A percentile compares a stretch with the other conserved stretches of the same genome.
Evolutionary conservation across 192 early-diverging fungal species (phyloP).

Genomic region (Glomus cerebriforme): DNA sequence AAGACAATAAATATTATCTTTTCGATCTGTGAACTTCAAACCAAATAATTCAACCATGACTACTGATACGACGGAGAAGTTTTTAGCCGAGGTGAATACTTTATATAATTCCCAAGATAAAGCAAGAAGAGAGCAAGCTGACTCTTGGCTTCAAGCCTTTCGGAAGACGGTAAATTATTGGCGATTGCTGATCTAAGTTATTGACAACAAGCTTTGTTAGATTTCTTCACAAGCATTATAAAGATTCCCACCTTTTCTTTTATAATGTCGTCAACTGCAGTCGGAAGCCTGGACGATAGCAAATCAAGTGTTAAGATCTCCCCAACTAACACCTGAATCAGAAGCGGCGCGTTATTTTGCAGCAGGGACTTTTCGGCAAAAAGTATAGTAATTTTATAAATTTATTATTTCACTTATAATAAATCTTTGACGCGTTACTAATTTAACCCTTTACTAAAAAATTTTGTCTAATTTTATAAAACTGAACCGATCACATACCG

Average conservation of each 20-base stretch:
- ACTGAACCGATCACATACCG: neutral
- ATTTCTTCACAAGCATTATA: conserved; percentile 4
- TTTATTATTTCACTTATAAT: neutral
- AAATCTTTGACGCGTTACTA: neutral
- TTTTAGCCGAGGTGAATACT: conserved; percentile 37
- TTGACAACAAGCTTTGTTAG: neutral
- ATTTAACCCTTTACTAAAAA: neutral
- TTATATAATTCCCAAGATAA: conserved; percentile 45
- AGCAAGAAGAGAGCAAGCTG: conserved; percentile 55
- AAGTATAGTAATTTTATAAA: conserved; percentile 47
- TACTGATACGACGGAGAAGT: conserved; percentile 11
- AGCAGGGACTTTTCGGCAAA: conserved; percentile 88
- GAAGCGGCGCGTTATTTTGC: conserved; percentile 73
- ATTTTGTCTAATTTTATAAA: too few relatives aligned
- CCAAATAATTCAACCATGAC: neutral
- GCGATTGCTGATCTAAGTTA: conserved; percentile 3
- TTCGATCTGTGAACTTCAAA: neutral
- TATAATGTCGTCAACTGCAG: conserved; percentile 42
- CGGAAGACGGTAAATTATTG: conserved; percentile 75
- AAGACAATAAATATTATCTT: neutral
- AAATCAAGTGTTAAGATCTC: conserved; percentile 67
- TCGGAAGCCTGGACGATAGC: conserved; percentile 78
- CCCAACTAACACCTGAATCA: conserved; percentile 37
- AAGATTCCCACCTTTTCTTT: conserved; percentile 17
- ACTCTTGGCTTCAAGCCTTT: conserved; percentile 78